A percentile compares a stretch with the other conserved stretches of the same genome.
Conservation (phyloP, 441 rosid genomes). For the Dalechampia spathulata region DNA sequence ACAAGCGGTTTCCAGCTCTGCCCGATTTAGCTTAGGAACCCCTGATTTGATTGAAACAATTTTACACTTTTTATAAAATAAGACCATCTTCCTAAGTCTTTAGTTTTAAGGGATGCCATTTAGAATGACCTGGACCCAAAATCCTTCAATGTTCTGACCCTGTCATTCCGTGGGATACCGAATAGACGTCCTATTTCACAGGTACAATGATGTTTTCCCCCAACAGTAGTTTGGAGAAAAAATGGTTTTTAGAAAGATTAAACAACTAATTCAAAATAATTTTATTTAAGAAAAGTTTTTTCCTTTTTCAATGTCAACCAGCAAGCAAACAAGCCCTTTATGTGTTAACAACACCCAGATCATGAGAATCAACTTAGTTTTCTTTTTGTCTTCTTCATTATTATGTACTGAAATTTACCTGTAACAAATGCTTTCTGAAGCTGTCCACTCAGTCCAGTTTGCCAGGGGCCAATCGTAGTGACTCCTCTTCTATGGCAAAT, state of each 20-base stretch:
- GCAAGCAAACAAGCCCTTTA: too few species aligned
- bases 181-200: too few species aligned
- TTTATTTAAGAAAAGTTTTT: too few species aligned
- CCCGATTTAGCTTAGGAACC: conserved; percentile 82
- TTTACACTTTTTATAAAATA: not conserved
- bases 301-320: too few species aligned
- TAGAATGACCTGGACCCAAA: not conserved
- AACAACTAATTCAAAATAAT: too few species aligned
- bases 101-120: not conserved
- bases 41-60: conserved; percentile 34
- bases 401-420: conserved; percentile 31
- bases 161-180: too few species aligned
- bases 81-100: not conserved
- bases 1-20: conserved; percentile 82
- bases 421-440: conserved; percentile 85
- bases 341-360: too few species aligned
- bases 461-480: conserved; percentile 79
- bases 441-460: conserved; percentile 89
- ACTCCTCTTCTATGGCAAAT: conserved; percentile 47
- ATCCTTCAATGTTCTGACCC: not conserved
- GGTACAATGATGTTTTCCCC: too few species aligned
- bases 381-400: too few species aligned
- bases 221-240: too few species aligned
- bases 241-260: too few species aligned
- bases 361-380: too few species aligned